Percentiles rank a stretch among this genome's conserved stretches.
Evolutionary conservation across 176 grass and related monocot species (phyloP).

Genomic region (Eragrostis curvula): DNA sequence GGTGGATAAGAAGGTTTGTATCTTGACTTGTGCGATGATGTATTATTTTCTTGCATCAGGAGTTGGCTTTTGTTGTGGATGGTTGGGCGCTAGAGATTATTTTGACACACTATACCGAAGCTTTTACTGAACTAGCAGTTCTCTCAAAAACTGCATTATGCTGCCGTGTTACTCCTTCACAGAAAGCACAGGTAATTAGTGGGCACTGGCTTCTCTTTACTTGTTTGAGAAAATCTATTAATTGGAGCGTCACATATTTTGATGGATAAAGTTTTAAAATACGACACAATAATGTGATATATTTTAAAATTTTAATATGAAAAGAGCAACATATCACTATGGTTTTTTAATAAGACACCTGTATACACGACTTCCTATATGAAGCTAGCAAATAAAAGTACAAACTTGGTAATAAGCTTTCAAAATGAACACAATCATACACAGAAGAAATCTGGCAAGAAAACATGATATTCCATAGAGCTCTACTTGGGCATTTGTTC

Average conservation of each 20-base stretch:
- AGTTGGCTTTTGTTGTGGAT: constrained; percentile 97
- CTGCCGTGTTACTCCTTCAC: constrained; percentile 97
- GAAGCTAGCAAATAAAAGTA: not conserved
- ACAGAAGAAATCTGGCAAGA: constrained; percentile 10
- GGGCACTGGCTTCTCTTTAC: not conserved
- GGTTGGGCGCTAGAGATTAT: constrained; percentile 99
- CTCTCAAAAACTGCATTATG: constrained; percentile 94
- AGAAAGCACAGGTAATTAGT: constrained; percentile 90
- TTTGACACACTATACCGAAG: constrained; percentile 68
- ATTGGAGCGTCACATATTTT: constrained; percentile 33
- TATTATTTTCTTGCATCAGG: constrained; percentile 57
- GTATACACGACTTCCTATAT: not conserved
- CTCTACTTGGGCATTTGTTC: constrained; percentile 1
- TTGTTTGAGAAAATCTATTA: constrained; percentile 22
- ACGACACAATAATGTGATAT: not conserved
- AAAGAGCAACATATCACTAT: constrained; percentile 4
- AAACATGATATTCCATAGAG: constrained; percentile 5
- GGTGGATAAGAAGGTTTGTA: constrained; percentile 16
- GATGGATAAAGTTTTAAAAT: not conserved
- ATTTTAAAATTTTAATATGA: not conserved
- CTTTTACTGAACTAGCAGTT: constrained; percentile 86
- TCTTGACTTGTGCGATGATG: constrained; percentile 25
- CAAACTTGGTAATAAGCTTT: not conserved
- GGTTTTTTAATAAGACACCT: not conserved
- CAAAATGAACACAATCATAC: not conserved